phyloP scores from a whole-genome alignment of 225 moss, liverwort and hornwort species.

The Antitrichia curtipendula region DNA sequence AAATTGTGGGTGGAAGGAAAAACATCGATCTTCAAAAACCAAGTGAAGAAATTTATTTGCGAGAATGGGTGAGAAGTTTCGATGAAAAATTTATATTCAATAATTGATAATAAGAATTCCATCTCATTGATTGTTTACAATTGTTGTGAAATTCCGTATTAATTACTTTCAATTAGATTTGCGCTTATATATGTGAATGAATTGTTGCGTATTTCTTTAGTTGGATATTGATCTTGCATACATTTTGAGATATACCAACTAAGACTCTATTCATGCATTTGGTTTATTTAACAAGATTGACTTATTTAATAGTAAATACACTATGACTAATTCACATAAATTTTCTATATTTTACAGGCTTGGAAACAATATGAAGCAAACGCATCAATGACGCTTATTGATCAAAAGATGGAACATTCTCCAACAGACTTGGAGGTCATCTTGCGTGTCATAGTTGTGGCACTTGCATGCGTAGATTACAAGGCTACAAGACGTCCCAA shows the following conservation, averaged over 20 bases:
- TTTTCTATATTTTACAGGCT: neutral
- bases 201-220: neutral
- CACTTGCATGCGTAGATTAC: neutral
- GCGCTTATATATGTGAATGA: neutral
- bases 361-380: neutral
- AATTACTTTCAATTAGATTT: neutral
- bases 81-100: rapidly evolving
- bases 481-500: neutral
- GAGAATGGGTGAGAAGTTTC: neutral
- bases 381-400: neutral
- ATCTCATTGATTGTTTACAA: neutral
- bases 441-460: neutral
- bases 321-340: neutral
- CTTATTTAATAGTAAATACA: too few relatives aligned
- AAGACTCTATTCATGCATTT: neutral
- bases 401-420: neutral
- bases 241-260: neutral
- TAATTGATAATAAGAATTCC: neutral
- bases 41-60: neutral
- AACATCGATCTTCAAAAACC: neutral
- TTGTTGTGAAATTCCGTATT: neutral
- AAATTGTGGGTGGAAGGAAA: neutral
- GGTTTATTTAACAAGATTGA: neutral
- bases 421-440: neutral
- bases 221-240: neutral